These are phyloP conservation scores for Lodderomyces metapsilosis DNA, from an alignment of 1,139 yeast genomes.

Conservation along the genomic window DNA sequence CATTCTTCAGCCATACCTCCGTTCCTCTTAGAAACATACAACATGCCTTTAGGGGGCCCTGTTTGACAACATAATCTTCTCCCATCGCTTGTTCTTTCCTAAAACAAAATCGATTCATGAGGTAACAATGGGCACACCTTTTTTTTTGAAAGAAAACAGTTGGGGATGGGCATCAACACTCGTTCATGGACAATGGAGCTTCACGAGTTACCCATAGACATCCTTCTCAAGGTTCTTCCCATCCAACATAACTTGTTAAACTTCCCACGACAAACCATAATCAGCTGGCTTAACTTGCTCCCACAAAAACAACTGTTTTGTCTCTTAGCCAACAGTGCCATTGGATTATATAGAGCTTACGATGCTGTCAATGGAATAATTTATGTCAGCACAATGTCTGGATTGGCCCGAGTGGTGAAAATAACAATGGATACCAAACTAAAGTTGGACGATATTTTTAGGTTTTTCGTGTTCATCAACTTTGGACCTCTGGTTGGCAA, in stretches of 20 bases:
- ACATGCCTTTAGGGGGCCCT: background rate
- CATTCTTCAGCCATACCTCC: background rate
- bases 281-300: background rate
- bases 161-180: background rate
- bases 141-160: background rate
- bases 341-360: background rate
- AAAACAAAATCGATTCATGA: background rate
- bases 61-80: background rate
- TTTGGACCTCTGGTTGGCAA: background rate
- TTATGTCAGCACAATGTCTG: background rate
- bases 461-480: background rate
- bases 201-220: background rate
- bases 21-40: background rate
- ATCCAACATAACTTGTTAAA: background rate
- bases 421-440: background rate
- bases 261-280: background rate
- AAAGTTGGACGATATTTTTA: background rate
- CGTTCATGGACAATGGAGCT: background rate
- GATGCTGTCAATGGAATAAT: background rate
- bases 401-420: background rate
- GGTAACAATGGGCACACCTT: background rate
- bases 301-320: background rate
- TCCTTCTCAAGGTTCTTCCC: background rate
- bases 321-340: too few relatives aligned
- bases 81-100: background rate